Conservation (phyloP, 371 early-diverging fungal species). For the Rhizomucor miehei region DNA sequence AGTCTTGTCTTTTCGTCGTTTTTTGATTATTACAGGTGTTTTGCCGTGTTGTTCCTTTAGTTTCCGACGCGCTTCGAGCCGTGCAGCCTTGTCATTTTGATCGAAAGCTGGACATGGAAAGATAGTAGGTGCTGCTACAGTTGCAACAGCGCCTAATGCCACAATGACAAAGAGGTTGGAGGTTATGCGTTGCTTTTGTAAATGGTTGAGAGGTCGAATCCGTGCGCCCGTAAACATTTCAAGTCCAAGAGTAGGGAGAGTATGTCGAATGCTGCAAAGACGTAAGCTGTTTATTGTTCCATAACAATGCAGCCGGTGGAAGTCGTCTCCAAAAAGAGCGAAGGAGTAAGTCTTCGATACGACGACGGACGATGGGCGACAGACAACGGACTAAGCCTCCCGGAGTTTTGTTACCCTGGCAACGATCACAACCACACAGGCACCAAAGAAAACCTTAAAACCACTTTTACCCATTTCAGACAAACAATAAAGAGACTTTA, state of each 20-base stretch:
- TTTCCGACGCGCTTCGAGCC: slow-evolving; percentile 39
- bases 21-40: slow-evolving; percentile 29
- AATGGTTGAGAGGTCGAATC: slow-evolving; percentile 40
- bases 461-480: too few relatives aligned
- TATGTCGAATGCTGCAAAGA: neutral
- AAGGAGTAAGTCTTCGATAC: too few relatives aligned
- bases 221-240: slow-evolving; percentile 19
- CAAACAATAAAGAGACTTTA: too few relatives aligned
- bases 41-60: slow-evolving; percentile 24
- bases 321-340: too few relatives aligned
- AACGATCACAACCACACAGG: too few relatives aligned
- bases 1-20: slow-evolving; percentile 12
- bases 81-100: slow-evolving; percentile 41
- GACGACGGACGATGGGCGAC: too few relatives aligned
- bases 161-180: slow-evolving; percentile 45
- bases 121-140: slow-evolving; percentile 42
- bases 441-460: too few relatives aligned
- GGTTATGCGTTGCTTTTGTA: slow-evolving; percentile 49
- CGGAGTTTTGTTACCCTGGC: too few relatives aligned
- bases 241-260: slow-evolving; percentile 6
- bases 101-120: slow-evolving; percentile 54
- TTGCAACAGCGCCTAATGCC: slow-evolving; percentile 42
- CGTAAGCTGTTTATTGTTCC: too few relatives aligned
- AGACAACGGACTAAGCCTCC: too few relatives aligned
- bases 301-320: too few relatives aligned